Base-by-base conservation (phyloP, 495 filamentous ascomycete genomes). In the Aspergillus nidulans region DNA sequence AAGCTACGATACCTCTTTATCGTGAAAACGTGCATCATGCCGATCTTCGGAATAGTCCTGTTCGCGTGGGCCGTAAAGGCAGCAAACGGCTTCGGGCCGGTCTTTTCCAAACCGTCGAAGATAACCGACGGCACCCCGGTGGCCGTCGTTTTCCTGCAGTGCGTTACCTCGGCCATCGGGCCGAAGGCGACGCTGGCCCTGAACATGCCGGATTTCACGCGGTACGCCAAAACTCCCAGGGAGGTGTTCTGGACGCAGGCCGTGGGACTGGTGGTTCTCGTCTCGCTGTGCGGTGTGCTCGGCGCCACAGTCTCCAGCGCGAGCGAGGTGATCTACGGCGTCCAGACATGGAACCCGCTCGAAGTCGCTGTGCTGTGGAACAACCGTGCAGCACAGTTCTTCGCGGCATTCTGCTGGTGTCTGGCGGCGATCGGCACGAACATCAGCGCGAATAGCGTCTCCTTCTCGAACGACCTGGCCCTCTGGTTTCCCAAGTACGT, bases 191-290 rank as follows among this genome's bases (percentile, higher is more conserved):
- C 70, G 0, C 67, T 82, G 28, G 75, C 73, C 25, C 69, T 73
- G 16, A 80, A 82, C 67, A 81, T 81, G 55, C 77, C 79, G 16
- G 84, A 87, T 67, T 86, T 86, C 69, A 78, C 77, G 15, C 74
- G 83, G 0, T 86, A 84, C 64, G 77, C 81, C 8, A 73, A 67
- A 47, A 69, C 69, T 3, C 61, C 70, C 26, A 73, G 76, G 21
- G 78, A 78, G 26, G 79, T 83, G 57, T 78, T 76, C 56, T 60
- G 57, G 57, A 65, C 82, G 46, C 81, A 86, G 56, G 71, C 82
- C 6, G 80, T 78, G 30, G 72, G 80, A 39, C 77, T 86, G 53
- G 80, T 82, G n/a, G 69, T 83, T 25, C 70, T 85, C 50, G 82
- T 82, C 65, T 85, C 81, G 23, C 57, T 75, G 39, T 75, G 77